Conservation (phyloP, 192 early-diverging fungal species). For the Rhizophagus clarus region DNA sequence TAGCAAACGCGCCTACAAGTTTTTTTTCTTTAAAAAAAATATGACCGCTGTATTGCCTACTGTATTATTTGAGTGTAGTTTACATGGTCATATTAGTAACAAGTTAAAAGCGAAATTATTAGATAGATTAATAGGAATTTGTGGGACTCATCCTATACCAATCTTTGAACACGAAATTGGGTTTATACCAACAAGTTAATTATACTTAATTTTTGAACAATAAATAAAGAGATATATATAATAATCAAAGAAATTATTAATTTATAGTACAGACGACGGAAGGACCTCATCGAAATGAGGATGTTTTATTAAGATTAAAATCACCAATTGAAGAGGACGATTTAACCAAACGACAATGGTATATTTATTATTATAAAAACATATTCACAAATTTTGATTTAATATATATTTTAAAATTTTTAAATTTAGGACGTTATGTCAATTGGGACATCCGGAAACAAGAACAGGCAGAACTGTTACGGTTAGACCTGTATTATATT, state of each 20-base stretch:
- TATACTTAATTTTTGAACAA: not conserved
- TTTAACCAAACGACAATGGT: conserved; percentile 45
- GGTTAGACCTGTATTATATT: conserved; percentile 65
- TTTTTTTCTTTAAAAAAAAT: too few relatives aligned
- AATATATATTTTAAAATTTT: not conserved
- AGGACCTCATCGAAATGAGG: conserved; percentile 73
- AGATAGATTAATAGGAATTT: conserved; percentile 67
- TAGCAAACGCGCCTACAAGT: too few relatives aligned
- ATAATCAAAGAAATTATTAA: not conserved
- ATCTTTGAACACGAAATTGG: conserved; percentile 71
- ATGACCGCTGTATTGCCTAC: conserved; percentile 44
- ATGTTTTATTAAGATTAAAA: conserved; percentile 66
- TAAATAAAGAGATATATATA: not conserved
- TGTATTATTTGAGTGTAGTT: conserved; percentile 48
- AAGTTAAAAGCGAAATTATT: conserved; percentile 54
- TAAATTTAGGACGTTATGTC: conserved; percentile 54
- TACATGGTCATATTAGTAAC: conserved; percentile 55
- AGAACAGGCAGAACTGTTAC: conserved; percentile 60
- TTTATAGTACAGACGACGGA: conserved; percentile 62
- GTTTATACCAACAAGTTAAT: conserved; percentile 61
- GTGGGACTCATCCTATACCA: conserved; percentile 60
- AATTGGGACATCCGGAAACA: conserved; percentile 73
- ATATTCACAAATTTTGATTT: not conserved
- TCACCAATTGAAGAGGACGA: conserved; percentile 50
- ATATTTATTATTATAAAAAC: not conserved